A percentile compares a stretch with the other conserved stretches of the same genome.
phyloP scores from a whole-genome alignment of 306 rosid genomes.

The Glycine tomentella region DNA sequence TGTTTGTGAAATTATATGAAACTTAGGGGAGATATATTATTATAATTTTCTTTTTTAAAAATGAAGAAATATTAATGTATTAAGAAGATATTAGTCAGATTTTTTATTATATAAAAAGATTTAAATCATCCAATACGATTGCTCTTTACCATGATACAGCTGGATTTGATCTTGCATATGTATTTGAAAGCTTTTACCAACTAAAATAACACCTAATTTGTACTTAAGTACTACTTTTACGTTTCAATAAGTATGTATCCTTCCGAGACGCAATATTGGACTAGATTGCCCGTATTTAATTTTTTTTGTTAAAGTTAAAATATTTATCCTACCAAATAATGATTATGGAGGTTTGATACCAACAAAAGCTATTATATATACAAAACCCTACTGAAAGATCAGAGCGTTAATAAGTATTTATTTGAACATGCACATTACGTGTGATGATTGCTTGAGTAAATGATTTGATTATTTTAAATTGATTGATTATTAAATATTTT shows the following conservation, averaged over 20 bases:
- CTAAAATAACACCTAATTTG: neutral
- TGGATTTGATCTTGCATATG: neutral
- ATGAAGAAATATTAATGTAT: no score
- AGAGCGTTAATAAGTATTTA: neutral
- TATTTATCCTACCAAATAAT: constrained; percentile 9
- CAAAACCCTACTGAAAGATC: constrained; percentile 1
- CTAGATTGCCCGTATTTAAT: constrained; percentile 1
- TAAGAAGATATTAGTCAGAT: no score
- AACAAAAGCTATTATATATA: neutral
- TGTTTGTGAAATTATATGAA: no score
- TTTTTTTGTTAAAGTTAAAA: constrained; percentile 5
- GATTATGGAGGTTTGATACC: neutral
- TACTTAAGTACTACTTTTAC: constrained; percentile 2
- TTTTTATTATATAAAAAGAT: no score
- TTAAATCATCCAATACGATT: neutral
- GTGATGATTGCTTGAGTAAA: constrained; percentile 35
- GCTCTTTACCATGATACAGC: neutral
- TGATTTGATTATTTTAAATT: neutral
- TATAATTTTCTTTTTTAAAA: no score
- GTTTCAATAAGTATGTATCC: neutral
- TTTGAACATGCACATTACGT: constrained; percentile 20
- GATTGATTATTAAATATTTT: neutral
- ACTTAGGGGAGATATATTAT: no score
- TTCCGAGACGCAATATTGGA: neutral
- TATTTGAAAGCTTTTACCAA: neutral